phyloP scores from a whole-genome alignment of 345 rosid species.

The Eucalyptus tenuipes region DNA sequence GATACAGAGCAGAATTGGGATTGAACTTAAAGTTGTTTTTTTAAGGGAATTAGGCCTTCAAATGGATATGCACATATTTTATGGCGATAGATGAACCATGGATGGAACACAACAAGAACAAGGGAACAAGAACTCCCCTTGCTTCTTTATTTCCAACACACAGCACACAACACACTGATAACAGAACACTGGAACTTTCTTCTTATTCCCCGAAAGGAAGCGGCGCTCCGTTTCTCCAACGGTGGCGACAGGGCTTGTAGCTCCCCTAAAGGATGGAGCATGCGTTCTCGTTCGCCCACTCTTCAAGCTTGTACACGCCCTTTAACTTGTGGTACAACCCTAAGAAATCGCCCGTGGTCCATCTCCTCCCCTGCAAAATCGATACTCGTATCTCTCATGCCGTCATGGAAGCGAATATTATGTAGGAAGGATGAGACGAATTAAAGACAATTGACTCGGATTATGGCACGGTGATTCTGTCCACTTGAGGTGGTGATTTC shows the following conservation, averaged over 20 bases:
- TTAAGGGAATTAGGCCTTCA: not conserved
- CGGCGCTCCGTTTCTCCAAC: not conserved
- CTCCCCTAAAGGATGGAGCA: not conserved
- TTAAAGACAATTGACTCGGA: not conserved
- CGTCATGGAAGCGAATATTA: not conserved
- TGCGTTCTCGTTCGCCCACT: not conserved
- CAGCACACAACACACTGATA: not conserved
- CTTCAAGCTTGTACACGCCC: not conserved
- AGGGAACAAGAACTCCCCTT: not conserved
- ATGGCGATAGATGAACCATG: not conserved
- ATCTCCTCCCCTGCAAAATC: not conserved
- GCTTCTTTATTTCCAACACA: not conserved
- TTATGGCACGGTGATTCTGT: not conserved
- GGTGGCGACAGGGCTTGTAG: not conserved
- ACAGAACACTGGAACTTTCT: not conserved
- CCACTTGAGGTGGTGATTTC: not conserved
- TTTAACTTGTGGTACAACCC: not conserved
- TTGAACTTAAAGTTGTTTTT: not conserved
- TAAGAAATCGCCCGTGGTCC: not conserved
- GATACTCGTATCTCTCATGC: not conserved
- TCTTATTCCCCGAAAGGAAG: not conserved
- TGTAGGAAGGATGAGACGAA: not conserved
- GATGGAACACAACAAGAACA: not conserved
- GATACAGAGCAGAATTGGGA: rapidly evolving
- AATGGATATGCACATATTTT: not conserved